phyloP scores from a whole-genome alignment of 495 filamentous ascomycete genomes.

The Talaromyces stipitatus region DNA sequence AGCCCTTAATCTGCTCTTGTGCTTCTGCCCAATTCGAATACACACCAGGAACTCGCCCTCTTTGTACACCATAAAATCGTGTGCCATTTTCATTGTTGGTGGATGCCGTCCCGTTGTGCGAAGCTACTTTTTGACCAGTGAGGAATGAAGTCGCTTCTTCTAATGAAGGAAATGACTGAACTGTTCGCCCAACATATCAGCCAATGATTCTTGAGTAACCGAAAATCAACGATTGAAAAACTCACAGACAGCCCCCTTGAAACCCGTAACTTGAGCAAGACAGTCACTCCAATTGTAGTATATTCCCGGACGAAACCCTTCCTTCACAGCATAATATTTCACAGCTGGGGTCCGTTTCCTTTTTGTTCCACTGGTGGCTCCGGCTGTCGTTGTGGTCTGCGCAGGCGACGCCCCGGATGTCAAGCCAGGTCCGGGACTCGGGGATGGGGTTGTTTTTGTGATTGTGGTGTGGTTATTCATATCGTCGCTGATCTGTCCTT shows the following conservation, averaged over 20 bases:
- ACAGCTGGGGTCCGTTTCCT: constrained; percentile 51
- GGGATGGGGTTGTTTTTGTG: constrained; percentile 24
- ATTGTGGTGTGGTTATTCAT: not conserved
- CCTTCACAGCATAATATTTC: constrained; percentile 85
- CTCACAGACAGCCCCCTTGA: constrained; percentile 74
- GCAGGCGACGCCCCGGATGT: not conserved
- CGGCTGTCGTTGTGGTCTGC: constrained; percentile 13
- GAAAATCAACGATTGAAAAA: constrained; percentile 12
- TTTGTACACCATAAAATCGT: constrained; percentile 77
- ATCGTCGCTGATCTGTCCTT: not conserved
- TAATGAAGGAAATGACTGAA: constrained; percentile 73
- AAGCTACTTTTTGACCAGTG: constrained; percentile 46
- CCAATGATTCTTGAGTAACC: not conserved
- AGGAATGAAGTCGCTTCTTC: constrained; percentile 75
- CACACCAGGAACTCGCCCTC: constrained; percentile 74
- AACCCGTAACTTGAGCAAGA: constrained; percentile 74
- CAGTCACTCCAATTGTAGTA: constrained; percentile 81
- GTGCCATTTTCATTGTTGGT: constrained; percentile 29
- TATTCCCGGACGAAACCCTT: constrained; percentile 73
- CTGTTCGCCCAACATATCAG: constrained; percentile 32
- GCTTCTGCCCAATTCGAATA: constrained; percentile 83
- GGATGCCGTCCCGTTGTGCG: constrained; percentile 11
- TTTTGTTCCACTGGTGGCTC: constrained; percentile 48
- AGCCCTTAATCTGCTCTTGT: constrained; percentile 68
- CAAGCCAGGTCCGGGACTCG: not conserved